Base-by-base conservation (phyloP, 2,329 filamentous ascomycete species). In the Trichoderma simmonsii region DNA sequence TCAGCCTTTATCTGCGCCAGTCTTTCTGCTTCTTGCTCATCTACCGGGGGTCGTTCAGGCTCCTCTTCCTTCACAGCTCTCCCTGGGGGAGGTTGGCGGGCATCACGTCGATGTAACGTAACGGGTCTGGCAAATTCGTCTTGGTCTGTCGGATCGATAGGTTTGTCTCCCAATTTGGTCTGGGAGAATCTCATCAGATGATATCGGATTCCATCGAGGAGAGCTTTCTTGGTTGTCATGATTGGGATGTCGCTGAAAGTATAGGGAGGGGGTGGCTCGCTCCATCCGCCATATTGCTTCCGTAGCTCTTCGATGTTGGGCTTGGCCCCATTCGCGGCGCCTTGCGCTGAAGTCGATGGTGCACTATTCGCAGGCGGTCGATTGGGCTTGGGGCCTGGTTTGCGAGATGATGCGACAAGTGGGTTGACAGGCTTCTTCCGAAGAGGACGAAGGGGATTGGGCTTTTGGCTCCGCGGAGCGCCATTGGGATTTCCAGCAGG, bases 81-180 rank as follows among this genome's bases (percentile, higher is more conserved):
- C 70, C 91, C 88, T 34, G 91, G 88, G 0, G 90, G 85, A 61
- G 86, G 90, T 76, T 90, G 91, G 77, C 91, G 89, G 21, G 95
- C 94, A 79, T 98, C 95, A 71, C 96, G 92, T 74, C 96, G 91
- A 79, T 98, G 95, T 48, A 99, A 85, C 48, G 93, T 91, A 36
- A 98, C 93, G 0, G 96, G 96, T 32, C 94, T 90, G 21, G 93
- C 92, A 79, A 98, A 99, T 66, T 97, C 90, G 6, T 90, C 85
- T 75, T 95, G 91, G 76, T 91, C 83, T 30, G 85, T 85, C 2
- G 89, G 88, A 78, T 98, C 91, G 73, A 93, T 79, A 36, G 90
- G 87, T 76, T 92, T 91, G 73, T 85, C 85, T 24, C 79, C 80
- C 11, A 82, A 77, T 77, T 90, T 90, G 66, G 87, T 85, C 74